Evolutionary conservation across 352 stramenopile genomes (phyloP), one percentile per base, ranked within the genome.

Genomic region (Phytopythium kandeliae): DNA sequence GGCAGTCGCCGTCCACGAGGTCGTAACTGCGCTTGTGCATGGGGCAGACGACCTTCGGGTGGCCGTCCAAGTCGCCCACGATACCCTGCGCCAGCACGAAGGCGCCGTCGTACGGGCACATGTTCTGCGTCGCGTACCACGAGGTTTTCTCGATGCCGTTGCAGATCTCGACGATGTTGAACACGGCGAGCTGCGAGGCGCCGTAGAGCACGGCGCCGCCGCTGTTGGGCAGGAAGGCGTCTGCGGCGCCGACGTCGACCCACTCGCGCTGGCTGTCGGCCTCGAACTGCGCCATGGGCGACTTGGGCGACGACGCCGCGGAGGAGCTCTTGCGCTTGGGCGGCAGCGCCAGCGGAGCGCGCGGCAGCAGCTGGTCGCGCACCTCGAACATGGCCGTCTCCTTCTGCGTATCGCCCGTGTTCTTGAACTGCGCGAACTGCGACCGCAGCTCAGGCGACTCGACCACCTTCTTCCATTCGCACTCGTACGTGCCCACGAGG

Each of bases 61-160:
- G 60, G 15, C 82, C 83, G 45, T 76, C 68, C 16, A 69, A 74
- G 55, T 93, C 86, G 16, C 88, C 88, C 24, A 96, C 74, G 54
- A 97, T 92, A 38, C 90, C 90, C 61, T 96, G 85, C 6, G 88
- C 91, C 33, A 97, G 62, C n/a, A 97, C 87, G 65, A 97, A 96
- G 12, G 90, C 84, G 65, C 95, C 77, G 46, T 97, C 93, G 69
- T 95, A 82, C 8, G 89, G 87, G 55, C 88, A 97, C 82, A 97
- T 95, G 59, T 97, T 97, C 67, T 97, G 91, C 44, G 87, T 96
- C 52, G 82, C 88, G 56, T 90, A 96, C 86, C 85, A 96, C 62
- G 88, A 84, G 24, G 84, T 68, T 21, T 72, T 69, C 37, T 72
- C 78, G 63, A 83, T 75, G 36, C 71, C 71, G 43, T 83, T 78